A percentile compares a stretch with the other conserved stretches of the same genome.
These are phyloP conservation scores for Phytomonas francai DNA, from an alignment of 208 protist genomes.

Conservation along the genomic window DNA sequence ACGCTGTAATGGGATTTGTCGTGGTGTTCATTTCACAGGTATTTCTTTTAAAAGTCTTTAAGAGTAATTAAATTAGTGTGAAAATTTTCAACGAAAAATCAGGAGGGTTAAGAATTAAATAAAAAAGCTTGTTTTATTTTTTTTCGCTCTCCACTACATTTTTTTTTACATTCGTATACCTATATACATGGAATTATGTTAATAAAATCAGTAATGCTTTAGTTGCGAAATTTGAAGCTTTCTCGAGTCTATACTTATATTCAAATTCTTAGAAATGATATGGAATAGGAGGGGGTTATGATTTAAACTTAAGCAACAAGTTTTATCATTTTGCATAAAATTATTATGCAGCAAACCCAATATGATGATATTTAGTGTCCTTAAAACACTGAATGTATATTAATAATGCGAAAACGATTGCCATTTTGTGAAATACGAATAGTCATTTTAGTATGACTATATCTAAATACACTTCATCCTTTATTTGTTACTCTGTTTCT, in stretches of 20 bases:
- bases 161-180: not conserved
- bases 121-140: not conserved
- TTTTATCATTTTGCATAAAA: not conserved
- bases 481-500: not conserved
- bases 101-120: not conserved
- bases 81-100: not conserved
- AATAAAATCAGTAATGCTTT: no score
- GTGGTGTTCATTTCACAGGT: not conserved
- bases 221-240: no score
- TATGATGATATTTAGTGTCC: not conserved
- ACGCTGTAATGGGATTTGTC: slow-evolving; percentile 35
- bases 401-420: not conserved
- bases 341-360: not conserved
- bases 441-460: not conserved
- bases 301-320: no score
- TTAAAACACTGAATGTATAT: not conserved
- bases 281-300: no score
- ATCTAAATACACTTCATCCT: not conserved
- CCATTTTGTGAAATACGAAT: not conserved
- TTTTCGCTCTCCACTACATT: not conserved
- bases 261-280: no score
- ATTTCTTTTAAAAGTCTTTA: slow-evolving; percentile 1
- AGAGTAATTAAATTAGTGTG: not conserved
- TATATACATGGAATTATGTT: no score
- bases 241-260: no score